Percentiles rank a stretch among this genome's conserved stretches.
phyloP scores from a whole-genome alignment of 306 rosid species.

The Cicer pinnatifidum region DNA sequence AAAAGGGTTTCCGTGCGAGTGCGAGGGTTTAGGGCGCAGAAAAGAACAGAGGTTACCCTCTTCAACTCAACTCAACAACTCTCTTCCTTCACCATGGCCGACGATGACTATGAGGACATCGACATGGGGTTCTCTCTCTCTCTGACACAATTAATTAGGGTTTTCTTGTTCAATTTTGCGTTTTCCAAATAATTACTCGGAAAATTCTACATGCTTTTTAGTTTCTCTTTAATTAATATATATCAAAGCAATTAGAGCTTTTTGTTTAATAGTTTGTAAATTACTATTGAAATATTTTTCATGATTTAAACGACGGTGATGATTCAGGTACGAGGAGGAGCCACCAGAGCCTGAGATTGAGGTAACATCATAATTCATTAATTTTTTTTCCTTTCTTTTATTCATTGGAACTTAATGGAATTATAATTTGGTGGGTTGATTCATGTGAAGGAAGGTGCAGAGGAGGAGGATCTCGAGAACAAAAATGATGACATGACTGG shows the following conservation, averaged over 20 bases:
- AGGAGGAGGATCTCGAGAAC: slow-evolving; percentile 69
- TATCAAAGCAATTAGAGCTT: background rate
- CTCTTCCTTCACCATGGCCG: slow-evolving; percentile 48
- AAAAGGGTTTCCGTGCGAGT: too few species aligned
- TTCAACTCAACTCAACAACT: too few species aligned
- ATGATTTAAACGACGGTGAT: background rate
- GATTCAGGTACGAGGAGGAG: slow-evolving; percentile 81
- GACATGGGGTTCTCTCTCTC: slow-evolving; percentile 49
- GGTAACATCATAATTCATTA: slow-evolving; percentile 44
- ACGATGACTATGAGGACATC: slow-evolving; percentile 53
- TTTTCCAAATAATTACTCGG: background rate
- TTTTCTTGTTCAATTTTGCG: background rate
- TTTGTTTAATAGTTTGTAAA: background rate
- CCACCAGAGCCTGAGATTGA: slow-evolving; percentile 90
- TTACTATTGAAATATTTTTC: slow-evolving; percentile 7
- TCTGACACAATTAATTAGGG: background rate
- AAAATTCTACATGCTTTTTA: too few species aligned
- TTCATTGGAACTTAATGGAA: background rate
- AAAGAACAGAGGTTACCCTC: too few species aligned
- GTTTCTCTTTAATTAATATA: too few species aligned
- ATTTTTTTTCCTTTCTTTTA: background rate
- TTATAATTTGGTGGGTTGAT: slow-evolving; percentile 36
- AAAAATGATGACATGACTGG: slow-evolving; percentile 64
- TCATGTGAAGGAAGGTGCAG: slow-evolving; percentile 80
- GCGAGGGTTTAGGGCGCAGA: too few species aligned